Percentiles rank a stretch among this genome's conserved stretches.
These are phyloP conservation scores for Candida khao-thaluensis DNA, from an alignment of 805 yeast species.

Conservation along the genomic window DNA sequence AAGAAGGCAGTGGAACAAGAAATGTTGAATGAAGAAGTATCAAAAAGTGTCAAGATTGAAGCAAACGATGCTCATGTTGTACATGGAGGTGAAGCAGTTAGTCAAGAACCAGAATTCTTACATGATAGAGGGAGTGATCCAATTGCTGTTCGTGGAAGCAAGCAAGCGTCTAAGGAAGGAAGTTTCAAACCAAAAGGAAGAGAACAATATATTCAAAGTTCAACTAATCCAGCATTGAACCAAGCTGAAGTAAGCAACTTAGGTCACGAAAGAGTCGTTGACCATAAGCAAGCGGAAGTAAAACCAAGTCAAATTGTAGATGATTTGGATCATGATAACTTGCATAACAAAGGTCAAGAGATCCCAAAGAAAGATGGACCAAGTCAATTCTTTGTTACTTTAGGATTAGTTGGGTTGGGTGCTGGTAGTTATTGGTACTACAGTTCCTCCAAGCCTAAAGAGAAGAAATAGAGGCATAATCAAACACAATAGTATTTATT, in stretches of 20 bases:
- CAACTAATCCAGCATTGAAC: slow-evolving; percentile 42
- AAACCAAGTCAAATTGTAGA: slow-evolving; percentile 34
- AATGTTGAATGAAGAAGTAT: slow-evolving; percentile 32
- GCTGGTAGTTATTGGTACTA: slow-evolving; percentile 29
- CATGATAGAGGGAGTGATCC: slow-evolving; percentile 40
- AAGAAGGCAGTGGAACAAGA: slow-evolving; percentile 38
- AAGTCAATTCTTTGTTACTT: slow-evolving; percentile 17
- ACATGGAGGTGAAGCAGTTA: slow-evolving; percentile 43
- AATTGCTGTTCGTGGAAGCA: slow-evolving; percentile 23
- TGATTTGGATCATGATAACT: slow-evolving; percentile 38
- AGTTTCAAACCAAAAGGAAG: slow-evolving; percentile 33
- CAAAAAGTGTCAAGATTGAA: slow-evolving; percentile 42
- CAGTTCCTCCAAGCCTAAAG: slow-evolving; percentile 2
- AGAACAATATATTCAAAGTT: slow-evolving; percentile 41
- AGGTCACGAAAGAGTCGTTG: slow-evolving; percentile 31
- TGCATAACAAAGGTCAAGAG: slow-evolving; percentile 19
- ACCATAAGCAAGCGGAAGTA: slow-evolving; percentile 33
- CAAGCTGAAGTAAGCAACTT: slow-evolving; percentile 34
- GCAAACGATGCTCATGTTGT: slow-evolving; percentile 41
- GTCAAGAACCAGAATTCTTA: slow-evolving; percentile 37
- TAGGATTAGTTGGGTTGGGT: slow-evolving; percentile 29
- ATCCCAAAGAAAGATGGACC: slow-evolving; percentile 6
- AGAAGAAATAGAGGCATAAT: slow-evolving; percentile 5
- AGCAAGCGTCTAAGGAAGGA: slow-evolving; percentile 11
- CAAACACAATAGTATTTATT: slow-evolving; percentile 3